Evolutionary conservation across 139 green algal genomes (phyloP).

Genomic region (Chlamydomonas incerta): DNA sequence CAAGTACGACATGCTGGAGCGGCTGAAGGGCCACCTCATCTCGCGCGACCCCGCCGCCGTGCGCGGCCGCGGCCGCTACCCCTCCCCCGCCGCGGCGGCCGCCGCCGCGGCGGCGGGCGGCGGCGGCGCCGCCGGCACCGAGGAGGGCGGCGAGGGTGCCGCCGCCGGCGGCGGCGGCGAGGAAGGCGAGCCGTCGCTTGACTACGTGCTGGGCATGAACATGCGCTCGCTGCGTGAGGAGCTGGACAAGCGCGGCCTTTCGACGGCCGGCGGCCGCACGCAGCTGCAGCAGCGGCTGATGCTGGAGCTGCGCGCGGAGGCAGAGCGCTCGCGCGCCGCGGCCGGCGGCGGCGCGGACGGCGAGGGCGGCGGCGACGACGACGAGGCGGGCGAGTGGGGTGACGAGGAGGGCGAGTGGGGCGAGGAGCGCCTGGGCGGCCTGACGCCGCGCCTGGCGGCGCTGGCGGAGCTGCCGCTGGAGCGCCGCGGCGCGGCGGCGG

Average conservation of each 20-base stretch:
- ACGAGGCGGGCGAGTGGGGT: neutral
- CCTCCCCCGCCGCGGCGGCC: neutral
- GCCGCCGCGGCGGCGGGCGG: neutral
- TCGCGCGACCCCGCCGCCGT: neutral
- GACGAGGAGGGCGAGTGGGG: neutral
- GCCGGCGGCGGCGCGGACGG: neutral
- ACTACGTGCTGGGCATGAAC: constrained; percentile 13
- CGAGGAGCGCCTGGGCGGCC: neutral
- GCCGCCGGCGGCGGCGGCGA: neutral
- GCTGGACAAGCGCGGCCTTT: constrained; percentile 3
- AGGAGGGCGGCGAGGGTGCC: neutral
- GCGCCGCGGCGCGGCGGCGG: neutral
- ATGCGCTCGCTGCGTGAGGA: constrained; percentile 31
- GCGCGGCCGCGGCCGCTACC: neutral
- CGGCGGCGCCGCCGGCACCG: neutral
- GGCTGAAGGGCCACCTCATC: constrained; percentile 3
- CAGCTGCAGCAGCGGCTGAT: constrained; percentile 26
- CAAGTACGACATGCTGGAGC: constrained; percentile 55
- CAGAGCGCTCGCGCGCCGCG: neutral
- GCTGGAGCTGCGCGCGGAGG: neutral
- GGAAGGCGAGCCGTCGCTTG: neutral
- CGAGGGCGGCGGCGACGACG: no score
- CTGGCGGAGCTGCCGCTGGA: neutral
- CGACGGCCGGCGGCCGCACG: neutral
- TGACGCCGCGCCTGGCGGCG: neutral